phyloP scores from a whole-genome alignment of 805 yeast genomes.

The Saturnispora serradocipensis region DNA sequence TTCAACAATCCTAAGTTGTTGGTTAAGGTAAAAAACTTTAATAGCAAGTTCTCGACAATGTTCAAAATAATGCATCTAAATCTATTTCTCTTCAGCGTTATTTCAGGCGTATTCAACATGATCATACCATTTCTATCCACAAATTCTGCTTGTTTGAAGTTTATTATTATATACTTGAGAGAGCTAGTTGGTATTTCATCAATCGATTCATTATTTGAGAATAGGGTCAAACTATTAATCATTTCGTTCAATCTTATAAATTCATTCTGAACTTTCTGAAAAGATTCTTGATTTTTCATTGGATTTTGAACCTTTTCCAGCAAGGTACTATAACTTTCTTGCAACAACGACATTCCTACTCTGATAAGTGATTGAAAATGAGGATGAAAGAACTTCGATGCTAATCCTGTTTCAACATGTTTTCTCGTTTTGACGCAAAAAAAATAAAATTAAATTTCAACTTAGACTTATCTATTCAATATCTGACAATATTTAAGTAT shows the following conservation, averaged over 20 bases:
- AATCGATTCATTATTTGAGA: slow-evolving; percentile 11
- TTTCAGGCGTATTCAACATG: slow-evolving; percentile 7
- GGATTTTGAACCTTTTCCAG: background rate
- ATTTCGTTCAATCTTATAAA: slow-evolving; percentile 5
- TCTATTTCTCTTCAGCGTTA: slow-evolving; percentile 5
- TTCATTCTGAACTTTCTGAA: slow-evolving; percentile 10
- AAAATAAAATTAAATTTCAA: background rate
- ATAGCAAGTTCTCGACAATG: slow-evolving; percentile 9
- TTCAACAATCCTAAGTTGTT: background rate
- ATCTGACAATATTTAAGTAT: background rate
- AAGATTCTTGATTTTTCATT: slow-evolving; percentile 2
- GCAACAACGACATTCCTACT: background rate
- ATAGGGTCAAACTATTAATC: slow-evolving; percentile 7
- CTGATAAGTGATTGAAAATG: background rate
- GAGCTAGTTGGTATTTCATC: slow-evolving; percentile 6
- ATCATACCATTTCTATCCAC: slow-evolving; percentile 12
- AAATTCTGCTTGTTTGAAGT: slow-evolving; percentile 11
- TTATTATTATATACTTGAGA: slow-evolving; percentile 1
- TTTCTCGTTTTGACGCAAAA: background rate
- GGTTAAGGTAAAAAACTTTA: background rate
- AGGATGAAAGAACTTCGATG: background rate
- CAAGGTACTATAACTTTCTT: background rate
- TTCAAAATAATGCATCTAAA: slow-evolving; percentile 10
- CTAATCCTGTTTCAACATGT: background rate
- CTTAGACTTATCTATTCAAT: background rate